Base-by-base conservation (phyloP, 2,329 filamentous ascomycete genomes). In the Ophiostoma sp. region DNA sequence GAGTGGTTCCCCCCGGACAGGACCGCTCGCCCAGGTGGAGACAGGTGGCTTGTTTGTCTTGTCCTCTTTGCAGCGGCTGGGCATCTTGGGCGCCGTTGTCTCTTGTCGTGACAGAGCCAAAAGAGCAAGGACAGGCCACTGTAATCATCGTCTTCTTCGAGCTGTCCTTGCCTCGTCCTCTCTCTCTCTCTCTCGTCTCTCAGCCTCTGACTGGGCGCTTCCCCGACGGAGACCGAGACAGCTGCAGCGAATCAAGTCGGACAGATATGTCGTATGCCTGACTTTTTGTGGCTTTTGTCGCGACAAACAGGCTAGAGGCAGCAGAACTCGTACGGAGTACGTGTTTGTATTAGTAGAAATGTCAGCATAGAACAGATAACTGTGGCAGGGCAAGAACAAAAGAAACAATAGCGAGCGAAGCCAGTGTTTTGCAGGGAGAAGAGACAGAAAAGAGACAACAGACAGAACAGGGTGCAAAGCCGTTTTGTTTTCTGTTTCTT, bases 11-110 rank as follows among this genome's bases (percentile, higher is more conserved):
- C 55, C 63, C 63, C 61, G 45, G 59, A 33, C 69, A 69, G 69
- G 69, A 71, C 61, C 72, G 72, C 22, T 42, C 42, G 61, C 61
- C 52, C 72, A 71, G 19, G 72, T 74, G 72, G 69, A 69, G 69
- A 25, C 17, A 39, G 19, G 63, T 61, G 63, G 59, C 70, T 68
- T 52, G 8, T 59, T 68, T 36, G 4, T 36, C 33, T 36, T 36
- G 33, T 36, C 33, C 33, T 36, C 11, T 52, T 25, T 72, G 48
- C 59, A 48, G 61, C 63, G 61, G 61, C 61, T 71, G 57, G 66
- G 28, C 31, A 22, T 69, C 22, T 42, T 63, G 36, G 61, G 61
- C 61, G 36, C 36, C 22, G 36, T 66, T 42, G 50, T 28, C n/a
- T 55, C 50, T 22, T 28, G 19, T 50, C 19, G n/a, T 48, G 22